Evolutionary conservation across 2,329 filamentous ascomycete genomes (phyloP).

Genomic region (Spiromastix sp.): DNA sequence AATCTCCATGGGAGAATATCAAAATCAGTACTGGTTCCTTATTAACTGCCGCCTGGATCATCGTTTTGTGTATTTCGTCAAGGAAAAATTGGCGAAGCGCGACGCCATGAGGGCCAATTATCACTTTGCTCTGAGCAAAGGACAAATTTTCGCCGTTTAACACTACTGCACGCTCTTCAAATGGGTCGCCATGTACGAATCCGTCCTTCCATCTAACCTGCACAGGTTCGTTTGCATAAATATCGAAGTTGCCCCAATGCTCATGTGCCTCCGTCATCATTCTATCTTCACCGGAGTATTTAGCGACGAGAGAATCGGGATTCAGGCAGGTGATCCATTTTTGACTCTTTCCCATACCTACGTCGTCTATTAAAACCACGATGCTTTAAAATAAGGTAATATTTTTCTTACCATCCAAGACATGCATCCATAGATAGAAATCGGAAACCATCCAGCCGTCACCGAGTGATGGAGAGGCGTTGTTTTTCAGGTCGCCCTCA

Average conservation of each 20-base stretch:
- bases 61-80: neutral
- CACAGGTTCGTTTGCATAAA: neutral
- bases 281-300: slow-evolving; percentile 5
- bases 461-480: slow-evolving; percentile 5
- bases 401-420: slow-evolving; percentile 4
- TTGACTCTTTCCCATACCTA: slow-evolving; percentile 8
- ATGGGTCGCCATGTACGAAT: neutral
- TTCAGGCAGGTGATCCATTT: slow-evolving; percentile 9
- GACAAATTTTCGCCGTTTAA: neutral
- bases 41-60: neutral
- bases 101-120: neutral
- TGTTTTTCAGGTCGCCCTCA: neutral
- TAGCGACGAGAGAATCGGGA: slow-evolving; percentile 7
- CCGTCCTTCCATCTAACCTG: neutral
- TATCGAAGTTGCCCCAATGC: neutral
- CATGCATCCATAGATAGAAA: slow-evolving; percentile 10
- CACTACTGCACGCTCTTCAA: neutral
- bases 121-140: neutral
- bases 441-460: slow-evolving; percentile 11
- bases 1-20: slow-evolving; percentile 1
- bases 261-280: neutral
- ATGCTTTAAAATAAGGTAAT: too few species aligned
- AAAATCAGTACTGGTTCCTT: slow-evolving; percentile 1
- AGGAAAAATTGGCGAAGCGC: neutral
- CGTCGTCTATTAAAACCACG: too few species aligned